These are phyloP conservation scores for Wakefieldia striispora DNA, from an alignment of 768 basidiomycete genomes.

Conservation along the genomic window DNA sequence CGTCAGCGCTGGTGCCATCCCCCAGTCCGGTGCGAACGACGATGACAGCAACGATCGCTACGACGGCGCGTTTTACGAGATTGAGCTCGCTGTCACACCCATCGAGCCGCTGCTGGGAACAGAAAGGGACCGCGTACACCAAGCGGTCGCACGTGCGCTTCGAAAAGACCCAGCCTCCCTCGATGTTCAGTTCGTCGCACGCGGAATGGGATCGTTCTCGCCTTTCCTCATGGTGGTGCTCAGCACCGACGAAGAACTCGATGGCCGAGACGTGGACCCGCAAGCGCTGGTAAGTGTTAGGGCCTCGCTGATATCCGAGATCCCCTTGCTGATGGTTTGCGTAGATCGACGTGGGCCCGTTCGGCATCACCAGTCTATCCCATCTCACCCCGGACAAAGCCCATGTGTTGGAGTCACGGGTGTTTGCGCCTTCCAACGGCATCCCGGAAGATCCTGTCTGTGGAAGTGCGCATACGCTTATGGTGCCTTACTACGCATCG, in stretches of 20 bases:
- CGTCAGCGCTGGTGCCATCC: constrained; percentile 10
- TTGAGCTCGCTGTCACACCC: constrained; percentile 35
- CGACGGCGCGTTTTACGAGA: constrained; percentile 29
- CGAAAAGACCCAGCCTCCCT: constrained; percentile 29
- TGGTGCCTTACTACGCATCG: constrained; percentile 48
- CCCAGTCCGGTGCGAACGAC: no score
- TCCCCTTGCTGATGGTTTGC: no score
- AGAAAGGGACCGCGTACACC: constrained; percentile 31
- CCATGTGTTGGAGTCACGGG: constrained; percentile 46
- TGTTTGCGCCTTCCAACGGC: constrained; percentile 41
- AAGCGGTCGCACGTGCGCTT: constrained; percentile 38
- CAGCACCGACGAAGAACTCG: constrained; percentile 38
- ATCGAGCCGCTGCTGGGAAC: constrained; percentile 26
- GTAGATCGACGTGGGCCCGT: no score
- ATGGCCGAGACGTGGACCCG: constrained; percentile 30
- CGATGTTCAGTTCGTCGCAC: constrained; percentile 36
- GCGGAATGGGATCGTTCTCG: constrained; percentile 34
- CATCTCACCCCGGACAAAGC: constrained; percentile 7
- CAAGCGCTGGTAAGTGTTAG: constrained; percentile 32
- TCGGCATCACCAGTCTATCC: no score
- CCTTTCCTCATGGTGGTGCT: constrained; percentile 43
- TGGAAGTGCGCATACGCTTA: constrained; percentile 50
- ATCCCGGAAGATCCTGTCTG: constrained; percentile 50
- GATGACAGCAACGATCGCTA: no score
- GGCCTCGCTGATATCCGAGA: no score